Conservation (phyloP, 2,329 filamentous ascomycete genomes). For the Cladosporium sp. region DNA sequence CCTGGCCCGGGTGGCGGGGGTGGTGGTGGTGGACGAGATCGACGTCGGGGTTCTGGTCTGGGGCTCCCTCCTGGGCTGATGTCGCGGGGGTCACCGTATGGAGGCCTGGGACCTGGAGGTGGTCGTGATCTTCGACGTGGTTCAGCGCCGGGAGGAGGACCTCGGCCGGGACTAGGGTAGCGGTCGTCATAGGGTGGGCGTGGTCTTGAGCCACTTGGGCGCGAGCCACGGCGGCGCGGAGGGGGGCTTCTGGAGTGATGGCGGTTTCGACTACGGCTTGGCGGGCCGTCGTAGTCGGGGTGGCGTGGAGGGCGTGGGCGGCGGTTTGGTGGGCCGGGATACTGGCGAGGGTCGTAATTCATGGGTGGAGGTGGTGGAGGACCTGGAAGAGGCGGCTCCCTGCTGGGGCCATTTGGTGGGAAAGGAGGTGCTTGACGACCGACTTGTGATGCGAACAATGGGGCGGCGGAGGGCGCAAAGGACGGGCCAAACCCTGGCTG, state of each 20-base stretch:
- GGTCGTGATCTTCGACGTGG: conserved; percentile 3
- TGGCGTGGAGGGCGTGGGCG: conserved; percentile 7
- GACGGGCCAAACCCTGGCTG: conserved; percentile 22
- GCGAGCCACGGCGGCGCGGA: conserved; percentile 7
- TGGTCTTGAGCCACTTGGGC: background rate
- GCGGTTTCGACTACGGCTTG: background rate
- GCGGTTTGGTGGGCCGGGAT: conserved; percentile 9
- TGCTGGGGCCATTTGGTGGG: background rate
- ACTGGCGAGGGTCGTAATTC: conserved; percentile 14
- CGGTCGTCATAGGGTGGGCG: conserved; percentile 7
- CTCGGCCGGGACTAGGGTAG: background rate
- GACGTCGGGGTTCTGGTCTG: background rate
- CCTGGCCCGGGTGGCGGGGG: conserved; percentile 1
- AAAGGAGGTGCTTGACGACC: conserved; percentile 25
- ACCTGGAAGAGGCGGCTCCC: conserved; percentile 13
- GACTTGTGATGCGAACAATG: conserved; percentile 44
- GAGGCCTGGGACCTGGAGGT: background rate
- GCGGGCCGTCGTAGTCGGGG: conserved; percentile 4
- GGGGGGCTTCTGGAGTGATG: background rate
- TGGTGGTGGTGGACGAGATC: conserved; percentile 2
- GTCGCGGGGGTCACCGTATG: conserved; percentile 8
- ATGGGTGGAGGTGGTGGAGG: conserved; percentile 1
- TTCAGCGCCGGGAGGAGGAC: background rate
- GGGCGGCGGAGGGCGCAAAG: conserved; percentile 42
- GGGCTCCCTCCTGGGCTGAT: background rate